Conservation (phyloP, 2,329 filamentous ascomycete species). For the Ophiostoma ips region DNA sequence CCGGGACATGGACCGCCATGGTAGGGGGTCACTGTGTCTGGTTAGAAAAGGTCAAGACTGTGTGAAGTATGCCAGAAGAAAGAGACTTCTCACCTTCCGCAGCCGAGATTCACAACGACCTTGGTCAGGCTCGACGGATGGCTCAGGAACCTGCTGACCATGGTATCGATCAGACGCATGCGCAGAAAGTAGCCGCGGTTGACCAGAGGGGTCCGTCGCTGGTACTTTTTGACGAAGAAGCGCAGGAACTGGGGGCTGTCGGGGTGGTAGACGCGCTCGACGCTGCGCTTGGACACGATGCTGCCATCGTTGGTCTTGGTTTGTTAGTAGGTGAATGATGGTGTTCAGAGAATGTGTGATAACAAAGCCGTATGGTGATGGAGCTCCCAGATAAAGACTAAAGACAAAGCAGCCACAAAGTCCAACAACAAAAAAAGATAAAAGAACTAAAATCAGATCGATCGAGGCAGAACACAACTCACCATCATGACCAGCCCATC, state of each 20-base stretch:
- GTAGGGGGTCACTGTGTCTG: conserved; percentile 65
- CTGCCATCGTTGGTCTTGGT: conserved; percentile 73
- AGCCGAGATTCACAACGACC: conserved; percentile 71
- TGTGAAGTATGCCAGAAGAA: neutral
- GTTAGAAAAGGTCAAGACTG: neutral
- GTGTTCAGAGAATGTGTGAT: neutral
- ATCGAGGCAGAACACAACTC: neutral
- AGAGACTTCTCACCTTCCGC: conserved; percentile 86
- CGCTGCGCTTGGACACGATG: conserved; percentile 82
- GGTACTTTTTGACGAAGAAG: conserved; percentile 74
- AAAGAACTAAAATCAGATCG: neutral
- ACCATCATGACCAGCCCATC: neutral
- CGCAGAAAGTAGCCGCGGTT: conserved; percentile 83
- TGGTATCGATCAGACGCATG: conserved; percentile 66
- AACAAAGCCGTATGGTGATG: neutral
- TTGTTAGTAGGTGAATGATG: too few relatives aligned
- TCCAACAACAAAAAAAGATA: neutral
- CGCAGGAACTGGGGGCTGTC: conserved; percentile 71
- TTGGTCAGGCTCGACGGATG: conserved; percentile 41
- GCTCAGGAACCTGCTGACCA: conserved; percentile 58
- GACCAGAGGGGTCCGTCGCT: conserved; percentile 73
- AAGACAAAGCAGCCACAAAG: neutral
- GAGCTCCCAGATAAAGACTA: neutral
- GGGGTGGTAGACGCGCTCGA: conserved; percentile 75
- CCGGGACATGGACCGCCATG: conserved; percentile 65